Base-by-base conservation (phyloP, 1,284 basidiomycete genomes). In the Tilletia caries region DNA sequence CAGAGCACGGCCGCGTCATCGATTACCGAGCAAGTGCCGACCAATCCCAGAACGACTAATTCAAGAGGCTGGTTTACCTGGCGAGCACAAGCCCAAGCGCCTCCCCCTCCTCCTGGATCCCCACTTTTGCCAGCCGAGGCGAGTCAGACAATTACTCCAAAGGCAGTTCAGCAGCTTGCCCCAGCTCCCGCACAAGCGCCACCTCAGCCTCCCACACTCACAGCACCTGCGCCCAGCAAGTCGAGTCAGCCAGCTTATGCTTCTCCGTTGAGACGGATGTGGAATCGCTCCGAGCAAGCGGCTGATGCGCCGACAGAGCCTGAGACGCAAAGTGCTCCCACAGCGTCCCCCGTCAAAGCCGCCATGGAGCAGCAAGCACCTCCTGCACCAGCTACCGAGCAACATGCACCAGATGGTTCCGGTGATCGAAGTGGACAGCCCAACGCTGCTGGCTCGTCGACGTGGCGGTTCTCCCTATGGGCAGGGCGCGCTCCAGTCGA, bases 401-500 rank as follows among this genome's bases (percentile, higher is more conserved):
- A 15, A 41, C 37, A 10, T 2, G 37, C 37, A 15, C 37, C 37
- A 15, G 37, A 10, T 15, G 10, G 8, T 41, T 10, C 37, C 8
- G 37, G 37, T 15, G 37, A 41, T 6, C 37, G 15, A 15, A 41
- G 37, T 15, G 15, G 37, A 15, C 10, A 41, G 15, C 10, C 23
- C 3, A 27, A 54, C 29, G 25, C 23, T 29, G 25, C 25, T 5
- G 29, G 52, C 33, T 13, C 32, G 10, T 33, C 58, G 10, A 62
- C 58, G 20, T 62, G 58, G 58, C 29, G 58, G 18, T 62, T 62
- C 29, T 62, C 58, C n/a, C 58, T 62, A 18, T 62, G 58, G 58
- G 13, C 32, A 12, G 58, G 29, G 13, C 32, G 29, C 27, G 58
- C 58, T 23, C 32, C 58, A 62, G 27, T 29, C 10, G 37, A 41